These are phyloP conservation scores for Hymenoscyphus repandus DNA, from an alignment of 2,329 filamentous ascomycete genomes.

Conservation along the genomic window DNA sequence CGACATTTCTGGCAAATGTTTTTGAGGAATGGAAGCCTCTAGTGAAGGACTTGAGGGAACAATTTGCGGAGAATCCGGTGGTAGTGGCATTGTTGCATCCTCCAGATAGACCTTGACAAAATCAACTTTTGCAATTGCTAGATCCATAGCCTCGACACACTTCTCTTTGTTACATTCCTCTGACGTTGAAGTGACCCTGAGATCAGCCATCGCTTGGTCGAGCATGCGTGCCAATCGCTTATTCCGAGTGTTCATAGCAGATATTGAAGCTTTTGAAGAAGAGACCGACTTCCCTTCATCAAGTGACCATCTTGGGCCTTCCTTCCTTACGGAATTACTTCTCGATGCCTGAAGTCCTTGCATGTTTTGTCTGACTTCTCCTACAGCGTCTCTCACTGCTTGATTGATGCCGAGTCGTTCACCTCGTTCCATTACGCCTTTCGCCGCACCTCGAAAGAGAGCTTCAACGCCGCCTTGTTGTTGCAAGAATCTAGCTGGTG, in stretches of 20 bases:
- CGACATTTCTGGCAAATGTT: not conserved
- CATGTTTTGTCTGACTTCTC: conserved; percentile 73
- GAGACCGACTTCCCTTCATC: conserved; percentile 26
- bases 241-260: conserved; percentile 59
- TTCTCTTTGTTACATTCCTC: conserved; percentile 38
- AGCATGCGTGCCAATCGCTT: conserved; percentile 62
- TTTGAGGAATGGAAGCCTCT: not conserved
- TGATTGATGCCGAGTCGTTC: conserved; percentile 77
- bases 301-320: conserved; percentile 27
- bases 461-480: conserved; percentile 58
- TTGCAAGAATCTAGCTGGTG: conserved; percentile 36
- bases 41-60: not conserved
- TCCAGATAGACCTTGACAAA: conserved; percentile 59
- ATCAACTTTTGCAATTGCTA: conserved; percentile 58
- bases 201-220: conserved; percentile 56
- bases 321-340: conserved; percentile 32
- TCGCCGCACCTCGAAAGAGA: conserved; percentile 70
- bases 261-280: conserved; percentile 36
- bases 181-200: conserved; percentile 55
- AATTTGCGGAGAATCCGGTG: conserved; percentile 22
- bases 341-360: conserved; percentile 58
- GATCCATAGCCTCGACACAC: conserved; percentile 49
- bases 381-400: conserved; percentile 73
- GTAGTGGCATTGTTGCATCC: conserved; percentile 49
- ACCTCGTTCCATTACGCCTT: conserved; percentile 65